A percentile compares a stretch with the other conserved stretches of the same genome.
Conservation (phyloP, 441 rosid genomes). For the Pelargonium citronellum region DNA sequence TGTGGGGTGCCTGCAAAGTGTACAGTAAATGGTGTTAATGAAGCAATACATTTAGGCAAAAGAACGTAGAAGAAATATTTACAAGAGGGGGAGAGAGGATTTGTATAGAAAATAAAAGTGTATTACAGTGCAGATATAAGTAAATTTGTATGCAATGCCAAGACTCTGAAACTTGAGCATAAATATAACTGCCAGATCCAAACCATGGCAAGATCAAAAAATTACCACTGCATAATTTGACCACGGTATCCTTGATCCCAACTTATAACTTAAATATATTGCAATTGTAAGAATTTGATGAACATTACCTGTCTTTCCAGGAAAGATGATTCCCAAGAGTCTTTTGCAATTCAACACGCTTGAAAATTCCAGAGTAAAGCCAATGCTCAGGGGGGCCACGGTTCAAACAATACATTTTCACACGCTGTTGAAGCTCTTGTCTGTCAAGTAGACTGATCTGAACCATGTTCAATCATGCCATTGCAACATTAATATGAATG, state of each 20-base stretch:
- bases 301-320: slow-evolving; percentile 83
- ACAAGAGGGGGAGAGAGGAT: background rate
- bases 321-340: slow-evolving; percentile 97
- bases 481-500: slow-evolving; percentile 11
- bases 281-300: slow-evolving; percentile 9
- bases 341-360: slow-evolving; percentile 76
- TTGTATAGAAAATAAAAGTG: background rate
- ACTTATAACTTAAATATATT: background rate
- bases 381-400: slow-evolving; percentile 83
- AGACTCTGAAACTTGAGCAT: background rate
- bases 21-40: slow-evolving; percentile 21
- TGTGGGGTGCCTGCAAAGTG: slow-evolving; percentile 65
- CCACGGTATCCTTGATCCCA: background rate
- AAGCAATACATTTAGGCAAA: background rate
- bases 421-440: slow-evolving; percentile 74
- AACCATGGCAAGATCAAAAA: background rate
- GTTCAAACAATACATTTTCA: slow-evolving; percentile 47
- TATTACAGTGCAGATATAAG: background rate
- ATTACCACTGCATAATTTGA: background rate
- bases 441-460: slow-evolving; percentile 73
- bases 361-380: slow-evolving; percentile 66
- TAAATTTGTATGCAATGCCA: background rate
- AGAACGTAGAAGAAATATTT: background rate
- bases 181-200: background rate
- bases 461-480: slow-evolving; percentile 21